Evolutionary conservation across 2,329 filamentous ascomycete species (phyloP).

Genomic region (Diaporthe destruens): DNA sequence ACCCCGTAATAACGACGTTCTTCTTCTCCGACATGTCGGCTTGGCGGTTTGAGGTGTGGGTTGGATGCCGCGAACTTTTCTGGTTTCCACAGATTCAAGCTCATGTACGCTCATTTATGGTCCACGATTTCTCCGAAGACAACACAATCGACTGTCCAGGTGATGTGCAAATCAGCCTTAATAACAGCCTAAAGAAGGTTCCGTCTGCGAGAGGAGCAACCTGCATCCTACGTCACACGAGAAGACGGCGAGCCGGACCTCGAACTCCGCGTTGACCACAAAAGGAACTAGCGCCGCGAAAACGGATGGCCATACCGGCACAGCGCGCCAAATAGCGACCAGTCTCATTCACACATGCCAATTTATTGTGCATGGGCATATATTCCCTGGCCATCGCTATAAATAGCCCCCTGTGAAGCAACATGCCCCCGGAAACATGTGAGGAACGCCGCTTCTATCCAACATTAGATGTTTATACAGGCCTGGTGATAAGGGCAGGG

Average conservation of each 20-base stretch:
- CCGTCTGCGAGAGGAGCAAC: conserved; percentile 31
- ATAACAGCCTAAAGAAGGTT: conserved; percentile 32
- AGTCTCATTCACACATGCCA: conserved; percentile 5
- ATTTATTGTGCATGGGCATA: conserved; percentile 20
- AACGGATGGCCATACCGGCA: conserved; percentile 22
- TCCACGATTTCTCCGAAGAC: conserved; percentile 25
- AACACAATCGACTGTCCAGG: conserved; percentile 26
- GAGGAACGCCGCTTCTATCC: neutral
- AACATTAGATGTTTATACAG: conserved; percentile 22
- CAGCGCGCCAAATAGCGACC: conserved; percentile 16
- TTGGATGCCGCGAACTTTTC: conserved; percentile 8
- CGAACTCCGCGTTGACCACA: conserved; percentile 31
- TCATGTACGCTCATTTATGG: conserved; percentile 29
- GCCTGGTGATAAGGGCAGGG: neutral
- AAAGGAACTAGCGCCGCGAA: conserved; percentile 32
- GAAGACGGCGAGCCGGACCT: conserved; percentile 30
- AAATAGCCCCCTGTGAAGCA: conserved; percentile 17
- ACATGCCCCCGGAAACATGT: neutral
- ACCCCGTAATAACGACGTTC: conserved; percentile 48
- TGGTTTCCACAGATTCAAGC: conserved; percentile 16
- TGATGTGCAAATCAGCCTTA: conserved; percentile 35
- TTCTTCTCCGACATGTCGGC: conserved; percentile 37
- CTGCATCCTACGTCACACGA: conserved; percentile 30
- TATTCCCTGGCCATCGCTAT: conserved; percentile 23
- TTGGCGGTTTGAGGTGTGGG: conserved; percentile 10